Base-by-base conservation (phyloP, 305 asterid species). In the Fraxinus ornus region DNA sequence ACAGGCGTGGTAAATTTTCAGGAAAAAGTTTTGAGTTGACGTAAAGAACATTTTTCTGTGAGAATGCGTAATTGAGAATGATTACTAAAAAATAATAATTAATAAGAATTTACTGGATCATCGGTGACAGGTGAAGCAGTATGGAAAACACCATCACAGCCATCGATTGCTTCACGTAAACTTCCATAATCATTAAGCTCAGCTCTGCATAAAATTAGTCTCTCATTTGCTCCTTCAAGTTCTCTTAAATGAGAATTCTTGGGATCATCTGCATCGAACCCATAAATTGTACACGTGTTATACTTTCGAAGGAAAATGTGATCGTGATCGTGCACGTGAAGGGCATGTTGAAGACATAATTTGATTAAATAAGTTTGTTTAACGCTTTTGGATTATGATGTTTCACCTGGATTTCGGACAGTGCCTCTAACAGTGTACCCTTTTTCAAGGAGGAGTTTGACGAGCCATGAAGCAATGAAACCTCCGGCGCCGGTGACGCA, bases 401-500 rank as follows among this genome's bases (percentile, higher is more conserved):
- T 1, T 12, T 62, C 10, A 95, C 99, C 99, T 66, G 98, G 98
- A 86, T 95, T 95, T 86, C 99, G 87, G 68, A 92, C 93, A 35
- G 97, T 95, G 82, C 99, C 99, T 89, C 93, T 86, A 22, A 95
- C 98, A 0, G 94, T 94, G 79, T 94, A 95, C 47, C 98, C 99
- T 81, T 86, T 91, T 77, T 93, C 95, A 21, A 95, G 93, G 49
- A 95, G 97, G 15, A 87, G 83, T 77, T 94, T 95, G 24, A 95
- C 99, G 7, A 95, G 88, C 99, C 99, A 95, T 12, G 99, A 95
- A 78, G 99, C 99, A 62, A 95, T 90, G 94, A 83, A 95, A 1
- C 99, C 99, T 8, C 95, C 99, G 85, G 98, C 98, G 83, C 99
- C 99, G 83, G 99, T 95, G 82, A 95, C 96, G 84, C 99, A 95